Evolutionary conservation across 2,329 filamentous ascomycete genomes (phyloP), one percentile per base, ranked within the genome.

Genomic region (Gaeumannomyces tritici): DNA sequence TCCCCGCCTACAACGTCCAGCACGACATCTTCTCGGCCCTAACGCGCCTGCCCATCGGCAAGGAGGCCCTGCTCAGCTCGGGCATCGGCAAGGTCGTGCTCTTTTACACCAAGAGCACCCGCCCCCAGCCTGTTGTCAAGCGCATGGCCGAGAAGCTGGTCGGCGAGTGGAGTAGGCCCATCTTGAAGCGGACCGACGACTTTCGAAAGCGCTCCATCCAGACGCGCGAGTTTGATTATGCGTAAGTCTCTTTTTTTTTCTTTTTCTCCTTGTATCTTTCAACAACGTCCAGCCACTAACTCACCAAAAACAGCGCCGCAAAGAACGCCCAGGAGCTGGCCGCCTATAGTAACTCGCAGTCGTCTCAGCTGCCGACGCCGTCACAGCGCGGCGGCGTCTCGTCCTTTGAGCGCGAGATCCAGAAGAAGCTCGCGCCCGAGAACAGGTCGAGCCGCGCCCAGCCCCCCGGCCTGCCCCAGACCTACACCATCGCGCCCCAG

Each of bases 1-100:
- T 99, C 60, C 95, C 95, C 0, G 93, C 95, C 33, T 99, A 97
- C 78, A 95, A 95, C 72, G 98, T 99, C 67, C 95, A 99, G 77
- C 91, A 93, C 65, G 93, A 98, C 73, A 85, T 99, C 56, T 95
- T 99, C 73, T 84, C 85, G 29, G 89, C 91, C 28, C 81, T 99
- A 51, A 84, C 83, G 24, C 88, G 86, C 69, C 82, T 98, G 6
- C 92, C 91, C 7, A 91, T 98, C 67, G 90, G 92, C 72, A 97
- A 97, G 72, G 95, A 98, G 69, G 84, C 89, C 1, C 82, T 99
- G 18, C 83, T 96, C 27, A 93, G 92, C 67, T 96, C 91, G 69
- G 93, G 93, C 26, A 95, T 99, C 66, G 95, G 95, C 71, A 97
- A 97, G 74, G 91, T 99, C 59, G 89, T 97, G 61, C 85, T 96